phyloP scores from a whole-genome alignment of 768 basidiomycete species.

The Rhodotorula babjevae region DNA sequence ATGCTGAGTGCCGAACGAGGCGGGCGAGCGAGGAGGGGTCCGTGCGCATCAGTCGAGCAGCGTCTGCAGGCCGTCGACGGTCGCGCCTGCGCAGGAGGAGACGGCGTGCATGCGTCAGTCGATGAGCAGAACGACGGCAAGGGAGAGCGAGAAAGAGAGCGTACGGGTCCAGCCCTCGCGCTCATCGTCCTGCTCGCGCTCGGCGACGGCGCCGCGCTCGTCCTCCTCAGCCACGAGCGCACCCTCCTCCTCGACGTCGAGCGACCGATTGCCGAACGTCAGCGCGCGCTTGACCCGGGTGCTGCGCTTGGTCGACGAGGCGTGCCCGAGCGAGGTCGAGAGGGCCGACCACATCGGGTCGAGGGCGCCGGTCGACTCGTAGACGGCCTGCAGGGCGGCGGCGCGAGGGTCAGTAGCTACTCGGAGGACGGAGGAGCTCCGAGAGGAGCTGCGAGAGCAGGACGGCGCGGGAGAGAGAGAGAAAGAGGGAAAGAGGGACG shows the following conservation, averaged over 20 bases:
- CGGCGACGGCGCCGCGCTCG: background rate
- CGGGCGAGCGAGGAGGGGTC: too few relatives aligned
- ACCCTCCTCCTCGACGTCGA: background rate
- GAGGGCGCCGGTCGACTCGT: conserved; percentile 24
- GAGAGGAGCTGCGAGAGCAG: too few relatives aligned
- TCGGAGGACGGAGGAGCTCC: background rate
- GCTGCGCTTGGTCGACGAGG: background rate
- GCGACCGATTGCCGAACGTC: background rate
- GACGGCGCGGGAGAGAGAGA: too few relatives aligned
- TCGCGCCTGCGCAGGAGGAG: too few relatives aligned
- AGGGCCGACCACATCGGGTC: conserved; percentile 3
- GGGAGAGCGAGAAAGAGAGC: too few relatives aligned
- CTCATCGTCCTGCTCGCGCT: background rate
- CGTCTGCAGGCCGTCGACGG: too few relatives aligned
- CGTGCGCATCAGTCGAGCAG: too few relatives aligned
- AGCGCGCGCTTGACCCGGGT: background rate
- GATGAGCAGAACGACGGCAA: too few relatives aligned
- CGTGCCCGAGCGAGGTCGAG: background rate
- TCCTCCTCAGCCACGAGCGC: background rate
- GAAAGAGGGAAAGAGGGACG: background rate
- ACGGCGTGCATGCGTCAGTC: too few relatives aligned
- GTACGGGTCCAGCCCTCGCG: too few relatives aligned
- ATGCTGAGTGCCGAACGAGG: too few relatives aligned
- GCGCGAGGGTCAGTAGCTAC: background rate
- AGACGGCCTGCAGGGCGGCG: conserved; percentile 1